Conservation (phyloP, 257 asterid species). For the Ajuga chamaepitys region DNA sequence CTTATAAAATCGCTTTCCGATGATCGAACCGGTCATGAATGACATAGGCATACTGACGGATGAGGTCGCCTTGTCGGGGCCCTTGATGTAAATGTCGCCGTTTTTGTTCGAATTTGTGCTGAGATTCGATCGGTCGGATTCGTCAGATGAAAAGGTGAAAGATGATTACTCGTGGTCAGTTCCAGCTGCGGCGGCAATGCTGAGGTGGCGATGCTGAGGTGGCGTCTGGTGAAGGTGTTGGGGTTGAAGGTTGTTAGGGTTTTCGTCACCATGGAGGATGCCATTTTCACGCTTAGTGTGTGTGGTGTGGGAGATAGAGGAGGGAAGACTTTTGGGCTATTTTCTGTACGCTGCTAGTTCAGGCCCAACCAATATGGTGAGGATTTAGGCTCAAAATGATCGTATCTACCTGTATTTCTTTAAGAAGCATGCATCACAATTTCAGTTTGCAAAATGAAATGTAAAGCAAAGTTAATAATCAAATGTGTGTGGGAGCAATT, state of each 20-base stretch:
- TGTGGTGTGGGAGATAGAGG: background rate
- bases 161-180: conserved; percentile 35
- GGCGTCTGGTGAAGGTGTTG: conserved; percentile 19
- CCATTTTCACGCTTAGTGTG: conserved; percentile 39
- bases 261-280: conserved; percentile 35
- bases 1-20: too few species aligned
- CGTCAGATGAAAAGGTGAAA: conserved; percentile 44
- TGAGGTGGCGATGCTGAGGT: conserved; percentile 26
- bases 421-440: too few species aligned
- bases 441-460: too few species aligned
- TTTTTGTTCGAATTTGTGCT: conserved; percentile 14
- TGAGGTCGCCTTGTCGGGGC: too few species aligned
- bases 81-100: conserved; percentile 30
- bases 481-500: too few species aligned
- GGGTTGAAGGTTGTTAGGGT: conserved; percentile 37
- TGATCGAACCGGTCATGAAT: conserved; percentile 91
- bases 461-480: too few species aligned
- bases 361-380: too few species aligned
- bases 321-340: background rate
- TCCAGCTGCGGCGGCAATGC: conserved; percentile 34
- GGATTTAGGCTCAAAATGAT: too few species aligned
- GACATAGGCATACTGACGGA: too few species aligned
- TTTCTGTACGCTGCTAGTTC: too few species aligned
- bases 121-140: conserved; percentile 9
- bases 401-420: too few species aligned